A percentile compares a stretch with the other conserved stretches of the same genome.
These are phyloP conservation scores for Orbilia javanica DNA, from an alignment of 2,329 filamentous ascomycete genomes.

Conservation along the genomic window DNA sequence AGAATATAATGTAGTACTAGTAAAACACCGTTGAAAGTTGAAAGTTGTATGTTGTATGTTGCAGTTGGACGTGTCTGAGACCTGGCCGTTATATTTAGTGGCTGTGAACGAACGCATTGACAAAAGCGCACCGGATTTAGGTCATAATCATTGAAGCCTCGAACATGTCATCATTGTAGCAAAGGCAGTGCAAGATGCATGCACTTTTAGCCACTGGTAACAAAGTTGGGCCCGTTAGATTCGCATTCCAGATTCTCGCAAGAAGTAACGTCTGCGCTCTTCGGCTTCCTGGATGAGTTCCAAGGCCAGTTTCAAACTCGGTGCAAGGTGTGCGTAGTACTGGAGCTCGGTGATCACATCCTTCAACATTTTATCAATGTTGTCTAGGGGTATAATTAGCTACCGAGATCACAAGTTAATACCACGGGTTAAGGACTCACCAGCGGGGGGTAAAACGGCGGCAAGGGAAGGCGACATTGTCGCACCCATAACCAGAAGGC, in stretches of 20 bases:
- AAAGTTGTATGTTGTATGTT: slow-evolving; percentile 20
- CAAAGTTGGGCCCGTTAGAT: slow-evolving; percentile 2
- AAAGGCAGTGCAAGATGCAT: slow-evolving; percentile 10
- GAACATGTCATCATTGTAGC: neutral
- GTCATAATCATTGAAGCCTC: neutral
- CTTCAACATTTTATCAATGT: slow-evolving; percentile 81
- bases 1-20: slow-evolving; percentile 33
- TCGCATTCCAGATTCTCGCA: slow-evolving; percentile 66
- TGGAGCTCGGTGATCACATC: slow-evolving; percentile 82
- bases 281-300: slow-evolving; percentile 86
- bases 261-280: slow-evolving; percentile 75
- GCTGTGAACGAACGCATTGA: slow-evolving; percentile 12
- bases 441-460: slow-evolving; percentile 72
- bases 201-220: neutral
- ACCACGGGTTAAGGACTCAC: slow-evolving; percentile 56
- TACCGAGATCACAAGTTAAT: slow-evolving; percentile 63
- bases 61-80: neutral
- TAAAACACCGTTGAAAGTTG: slow-evolving; percentile 46
- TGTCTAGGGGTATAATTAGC: slow-evolving; percentile 65
- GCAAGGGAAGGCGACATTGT: slow-evolving; percentile 82
- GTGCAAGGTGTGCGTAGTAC: slow-evolving; percentile 79
- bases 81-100: neutral
- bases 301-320: slow-evolving; percentile 79
- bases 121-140: neutral
- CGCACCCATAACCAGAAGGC: slow-evolving; percentile 84